phyloP scores from a whole-genome alignment of 441 rosid species.

The Arabidopsis lyrata region DNA sequence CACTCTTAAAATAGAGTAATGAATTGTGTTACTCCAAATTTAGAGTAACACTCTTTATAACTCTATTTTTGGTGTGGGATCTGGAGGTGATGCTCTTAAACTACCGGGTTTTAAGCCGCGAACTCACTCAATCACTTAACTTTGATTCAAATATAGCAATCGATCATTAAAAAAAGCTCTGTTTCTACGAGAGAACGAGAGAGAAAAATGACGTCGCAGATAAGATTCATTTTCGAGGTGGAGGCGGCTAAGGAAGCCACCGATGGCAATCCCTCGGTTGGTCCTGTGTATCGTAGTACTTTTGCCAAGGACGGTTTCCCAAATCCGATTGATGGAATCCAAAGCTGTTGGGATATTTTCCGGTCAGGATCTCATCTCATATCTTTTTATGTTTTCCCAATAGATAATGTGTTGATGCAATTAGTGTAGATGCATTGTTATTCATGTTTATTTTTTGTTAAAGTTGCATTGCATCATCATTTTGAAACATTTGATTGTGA shows the following conservation, averaged over 20 bases:
- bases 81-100: conserved; percentile 11
- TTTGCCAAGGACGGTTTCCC: conserved; percentile 85
- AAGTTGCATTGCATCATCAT: background rate
- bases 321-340: conserved; percentile 67
- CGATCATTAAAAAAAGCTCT: background rate
- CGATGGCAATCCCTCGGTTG: conserved; percentile 73
- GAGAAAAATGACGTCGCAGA: conserved; percentile 44
- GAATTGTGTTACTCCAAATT: background rate
- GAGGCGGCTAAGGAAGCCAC: conserved; percentile 68
- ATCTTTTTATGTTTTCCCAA: background rate
- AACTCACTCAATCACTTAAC: background rate
- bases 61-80: background rate
- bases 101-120: conserved; percentile 33
- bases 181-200: background rate
- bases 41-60: background rate
- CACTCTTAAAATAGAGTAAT: background rate
- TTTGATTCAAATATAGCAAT: conserved; percentile 35
- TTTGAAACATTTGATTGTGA: background rate
- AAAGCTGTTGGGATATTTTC: conserved; percentile 93
- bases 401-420: background rate
- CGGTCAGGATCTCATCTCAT: conserved; percentile 47
- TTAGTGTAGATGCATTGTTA: background rate
- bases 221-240: conserved; percentile 65
- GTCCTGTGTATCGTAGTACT: conserved; percentile 81
- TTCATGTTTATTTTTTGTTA: background rate